phyloP scores from a whole-genome alignment of 2,329 filamentous ascomycete species.

The Mollisiaceae sp. region DNA sequence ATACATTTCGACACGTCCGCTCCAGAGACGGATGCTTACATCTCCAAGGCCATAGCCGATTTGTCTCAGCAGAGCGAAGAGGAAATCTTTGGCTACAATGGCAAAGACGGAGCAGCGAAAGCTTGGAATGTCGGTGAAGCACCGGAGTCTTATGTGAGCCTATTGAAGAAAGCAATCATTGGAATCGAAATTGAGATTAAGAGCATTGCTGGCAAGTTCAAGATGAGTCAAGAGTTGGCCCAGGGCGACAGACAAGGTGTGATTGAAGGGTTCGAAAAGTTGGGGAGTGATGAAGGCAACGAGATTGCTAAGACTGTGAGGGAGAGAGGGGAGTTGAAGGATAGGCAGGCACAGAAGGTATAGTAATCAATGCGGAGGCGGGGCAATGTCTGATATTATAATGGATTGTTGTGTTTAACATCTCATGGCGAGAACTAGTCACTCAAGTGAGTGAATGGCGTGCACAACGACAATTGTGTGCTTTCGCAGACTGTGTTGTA shows the following conservation, averaged over 20 bases:
- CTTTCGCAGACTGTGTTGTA: no score
- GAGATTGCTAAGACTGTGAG: conserved; percentile 23
- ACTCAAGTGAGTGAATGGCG: neutral
- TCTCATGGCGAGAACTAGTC: no score
- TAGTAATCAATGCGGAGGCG: neutral
- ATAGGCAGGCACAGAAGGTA: neutral
- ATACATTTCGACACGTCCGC: conserved; percentile 57
- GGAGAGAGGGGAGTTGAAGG: conserved; percentile 19
- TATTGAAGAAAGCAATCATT: conserved; percentile 63
- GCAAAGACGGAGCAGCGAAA: conserved; percentile 41
- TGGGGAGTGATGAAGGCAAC: conserved; percentile 42
- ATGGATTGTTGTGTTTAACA: neutral
- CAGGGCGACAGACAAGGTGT: conserved; percentile 61
- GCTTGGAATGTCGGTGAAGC: conserved; percentile 65
- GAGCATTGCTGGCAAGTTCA: conserved; percentile 64
- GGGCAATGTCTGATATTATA: neutral
- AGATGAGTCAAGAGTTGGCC: conserved; percentile 68
- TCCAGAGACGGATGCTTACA: conserved; percentile 51
- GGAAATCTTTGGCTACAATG: conserved; percentile 61
- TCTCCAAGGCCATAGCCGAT: conserved; percentile 58
- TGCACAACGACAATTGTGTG: neutral
- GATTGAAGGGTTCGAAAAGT: conserved; percentile 56
- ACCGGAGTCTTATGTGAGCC: conserved; percentile 58
- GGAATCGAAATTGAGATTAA: conserved; percentile 64
- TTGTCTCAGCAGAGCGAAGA: conserved; percentile 57